phyloP scores from a whole-genome alignment of 495 filamentous ascomycete species.

The Neurospora sp. region DNA sequence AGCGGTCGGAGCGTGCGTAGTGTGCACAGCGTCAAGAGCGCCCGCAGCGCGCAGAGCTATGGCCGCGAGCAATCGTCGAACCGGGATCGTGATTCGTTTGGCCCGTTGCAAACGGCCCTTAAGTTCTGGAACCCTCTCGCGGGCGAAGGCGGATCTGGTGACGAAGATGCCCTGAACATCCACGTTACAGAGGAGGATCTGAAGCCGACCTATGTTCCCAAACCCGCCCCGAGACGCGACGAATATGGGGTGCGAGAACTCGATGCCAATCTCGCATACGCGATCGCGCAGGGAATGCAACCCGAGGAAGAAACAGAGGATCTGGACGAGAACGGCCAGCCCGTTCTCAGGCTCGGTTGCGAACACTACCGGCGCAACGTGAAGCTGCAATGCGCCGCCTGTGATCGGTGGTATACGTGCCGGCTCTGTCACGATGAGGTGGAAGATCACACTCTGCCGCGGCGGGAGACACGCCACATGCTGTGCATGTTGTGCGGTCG shows the following conservation, averaged over 20 bases:
- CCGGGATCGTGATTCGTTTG: neutral
- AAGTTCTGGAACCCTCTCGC: constrained; percentile 31
- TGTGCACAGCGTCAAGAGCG: neutral
- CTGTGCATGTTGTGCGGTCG: constrained; percentile 92
- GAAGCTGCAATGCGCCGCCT: constrained; percentile 85
- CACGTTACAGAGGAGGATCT: constrained; percentile 51
- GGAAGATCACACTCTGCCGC: constrained; percentile 73
- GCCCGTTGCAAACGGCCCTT: constrained; percentile 19
- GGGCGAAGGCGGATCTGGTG: constrained; percentile 28
- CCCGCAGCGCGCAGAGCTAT: constrained; percentile 15
- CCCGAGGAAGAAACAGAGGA: constrained; percentile 29
- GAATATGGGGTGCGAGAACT: constrained; percentile 3
- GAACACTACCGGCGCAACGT: constrained; percentile 92
- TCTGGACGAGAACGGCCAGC: constrained; percentile 33
- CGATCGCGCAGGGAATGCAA: neutral
- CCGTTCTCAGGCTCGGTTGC: constrained; percentile 54
- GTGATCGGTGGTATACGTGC: constrained; percentile 89
- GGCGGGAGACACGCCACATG: constrained; percentile 86
- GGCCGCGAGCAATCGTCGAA: neutral
- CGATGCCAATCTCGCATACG: constrained; percentile 8
- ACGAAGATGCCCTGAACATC: constrained; percentile 44
- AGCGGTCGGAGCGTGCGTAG: constrained; percentile 15
- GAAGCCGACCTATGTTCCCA: constrained; percentile 55
- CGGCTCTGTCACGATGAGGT: constrained; percentile 86
- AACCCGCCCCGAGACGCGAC: constrained; percentile 4